These are phyloP conservation scores for Daldinia grandis DNA, from an alignment of 495 filamentous ascomycete genomes.

Conservation along the genomic window DNA sequence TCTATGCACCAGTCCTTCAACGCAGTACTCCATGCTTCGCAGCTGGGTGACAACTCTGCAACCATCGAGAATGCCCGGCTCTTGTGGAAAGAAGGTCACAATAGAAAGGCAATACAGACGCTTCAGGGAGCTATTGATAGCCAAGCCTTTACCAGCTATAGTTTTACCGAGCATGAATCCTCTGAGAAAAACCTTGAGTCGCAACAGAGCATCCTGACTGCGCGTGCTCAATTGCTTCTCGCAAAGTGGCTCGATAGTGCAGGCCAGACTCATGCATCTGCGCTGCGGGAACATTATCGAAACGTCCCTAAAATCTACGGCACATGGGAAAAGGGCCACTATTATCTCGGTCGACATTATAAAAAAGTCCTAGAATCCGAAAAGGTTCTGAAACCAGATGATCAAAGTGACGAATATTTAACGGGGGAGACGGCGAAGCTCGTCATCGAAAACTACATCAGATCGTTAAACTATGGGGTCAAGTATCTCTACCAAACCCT, in stretches of 20 bases:
- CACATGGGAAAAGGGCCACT: constrained; percentile 95
- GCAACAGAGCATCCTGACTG: constrained; percentile 64
- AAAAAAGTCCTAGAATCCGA: constrained; percentile 94
- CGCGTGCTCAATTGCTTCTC: constrained; percentile 79
- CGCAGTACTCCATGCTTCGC: constrained; percentile 86
- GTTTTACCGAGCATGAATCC: constrained; percentile 55
- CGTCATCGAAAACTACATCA: constrained; percentile 90
- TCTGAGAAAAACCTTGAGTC: constrained; percentile 53
- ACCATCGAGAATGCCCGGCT: constrained; percentile 92
- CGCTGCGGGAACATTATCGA: constrained; percentile 80
- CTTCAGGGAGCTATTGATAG: constrained; percentile 82
- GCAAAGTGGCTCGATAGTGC: constrained; percentile 97
- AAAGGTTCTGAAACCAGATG: constrained; percentile 74
- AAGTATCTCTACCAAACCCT: constrained; percentile 96
- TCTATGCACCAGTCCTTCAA: constrained; percentile 88
- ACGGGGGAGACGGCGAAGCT: constrained; percentile 86
- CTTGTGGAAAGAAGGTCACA: constrained; percentile 93
- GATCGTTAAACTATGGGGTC: constrained; percentile 83
- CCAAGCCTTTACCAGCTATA: constrained; percentile 65
- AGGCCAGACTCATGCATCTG: constrained; percentile 84
- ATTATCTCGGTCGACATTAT: constrained; percentile 96
- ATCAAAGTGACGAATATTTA: constrained; percentile 63
- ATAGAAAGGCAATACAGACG: constrained; percentile 92
- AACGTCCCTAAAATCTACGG: constrained; percentile 67
- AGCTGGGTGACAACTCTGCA: constrained; percentile 82